These are phyloP conservation scores for Amanita inopinata DNA, from an alignment of 768 basidiomycete genomes.

Conservation along the genomic window DNA sequence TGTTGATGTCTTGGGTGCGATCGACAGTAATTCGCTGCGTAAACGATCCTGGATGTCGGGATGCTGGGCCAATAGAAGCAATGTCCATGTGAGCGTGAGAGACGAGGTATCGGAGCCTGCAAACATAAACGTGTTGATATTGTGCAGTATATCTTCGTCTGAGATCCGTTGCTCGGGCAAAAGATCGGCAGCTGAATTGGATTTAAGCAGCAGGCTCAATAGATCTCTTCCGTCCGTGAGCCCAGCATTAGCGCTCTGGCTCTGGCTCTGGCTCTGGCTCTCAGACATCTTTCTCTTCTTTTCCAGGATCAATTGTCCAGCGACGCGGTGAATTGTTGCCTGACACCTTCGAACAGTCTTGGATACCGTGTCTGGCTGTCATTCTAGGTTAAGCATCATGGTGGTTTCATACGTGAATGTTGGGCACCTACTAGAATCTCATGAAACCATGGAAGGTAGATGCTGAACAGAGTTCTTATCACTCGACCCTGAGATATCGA, in stretches of 20 bases:
- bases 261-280: slow-evolving; percentile 38
- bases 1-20: slow-evolving; percentile 27
- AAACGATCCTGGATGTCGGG: slow-evolving; percentile 60
- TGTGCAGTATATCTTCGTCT: slow-evolving; percentile 80
- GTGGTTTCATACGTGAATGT: neutral
- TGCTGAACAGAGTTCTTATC: slow-evolving; percentile 35
- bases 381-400: neutral
- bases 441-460: slow-evolving; percentile 51
- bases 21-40: slow-evolving; percentile 51
- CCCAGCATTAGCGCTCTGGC: no score
- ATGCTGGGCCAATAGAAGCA: slow-evolving; percentile 64
- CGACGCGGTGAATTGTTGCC: slow-evolving; percentile 54
- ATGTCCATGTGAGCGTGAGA: slow-evolving; percentile 74
- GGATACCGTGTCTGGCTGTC: slow-evolving; percentile 44
- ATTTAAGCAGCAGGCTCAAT: slow-evolving; percentile 73
- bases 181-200: slow-evolving; percentile 67
- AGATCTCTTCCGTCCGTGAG: slow-evolving; percentile 64
- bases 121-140: slow-evolving; percentile 85
- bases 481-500: slow-evolving; percentile 47
- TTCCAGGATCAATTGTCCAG: slow-evolving; percentile 67
- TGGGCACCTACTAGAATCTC: slow-evolving; percentile 42
- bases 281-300: slow-evolving; percentile 70
- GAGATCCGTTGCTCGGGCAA: slow-evolving; percentile 65
- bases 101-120: slow-evolving; percentile 86
- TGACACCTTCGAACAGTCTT: slow-evolving; percentile 47